Conservation (phyloP, 164 flowering plant species). For the Santalum album region DNA sequence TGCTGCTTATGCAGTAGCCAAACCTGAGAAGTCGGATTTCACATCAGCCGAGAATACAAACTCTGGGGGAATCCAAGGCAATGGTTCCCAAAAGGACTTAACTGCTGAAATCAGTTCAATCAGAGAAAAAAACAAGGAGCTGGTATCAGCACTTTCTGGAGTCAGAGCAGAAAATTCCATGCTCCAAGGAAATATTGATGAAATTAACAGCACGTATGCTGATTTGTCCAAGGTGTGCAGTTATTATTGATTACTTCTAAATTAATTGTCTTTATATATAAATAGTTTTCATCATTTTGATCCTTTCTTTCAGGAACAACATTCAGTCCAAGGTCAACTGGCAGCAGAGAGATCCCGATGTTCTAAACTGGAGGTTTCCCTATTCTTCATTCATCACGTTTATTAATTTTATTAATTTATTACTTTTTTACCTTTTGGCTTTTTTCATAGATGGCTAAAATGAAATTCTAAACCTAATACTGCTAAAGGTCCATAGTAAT, state of each 20-base stretch:
- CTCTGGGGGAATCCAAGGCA: conserved; percentile 17
- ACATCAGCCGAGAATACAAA: conserved; percentile 20
- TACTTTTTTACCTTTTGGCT: too few relatives aligned
- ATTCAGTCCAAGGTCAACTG: conserved; percentile 83
- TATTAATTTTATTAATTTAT: not conserved
- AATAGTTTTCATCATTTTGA: not conserved
- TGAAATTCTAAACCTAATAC: not conserved
- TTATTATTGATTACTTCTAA: not conserved
- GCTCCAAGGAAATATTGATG: conserved; percentile 47
- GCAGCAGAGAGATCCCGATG: conserved; percentile 82
- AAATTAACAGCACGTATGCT: conserved; percentile 41
- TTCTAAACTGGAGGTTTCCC: conserved; percentile 73
- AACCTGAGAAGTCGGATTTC: conserved; percentile 33
- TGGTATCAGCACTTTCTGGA: conserved; percentile 43
- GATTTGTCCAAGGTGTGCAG: conserved; percentile 69
- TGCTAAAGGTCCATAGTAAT: too few relatives aligned
- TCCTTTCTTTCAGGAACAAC: conserved; percentile 53
- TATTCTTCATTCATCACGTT: not conserved
- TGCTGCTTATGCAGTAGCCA: conserved; percentile 77
- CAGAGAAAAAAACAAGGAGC: conserved; percentile 36
- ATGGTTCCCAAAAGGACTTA: conserved; percentile 21
- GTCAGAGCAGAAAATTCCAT: conserved; percentile 44
- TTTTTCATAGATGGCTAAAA: not conserved
- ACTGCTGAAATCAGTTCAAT: conserved; percentile 23
- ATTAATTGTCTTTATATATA: not conserved